phyloP scores from a whole-genome alignment of 805 yeast species.

The Candida incommunis region DNA sequence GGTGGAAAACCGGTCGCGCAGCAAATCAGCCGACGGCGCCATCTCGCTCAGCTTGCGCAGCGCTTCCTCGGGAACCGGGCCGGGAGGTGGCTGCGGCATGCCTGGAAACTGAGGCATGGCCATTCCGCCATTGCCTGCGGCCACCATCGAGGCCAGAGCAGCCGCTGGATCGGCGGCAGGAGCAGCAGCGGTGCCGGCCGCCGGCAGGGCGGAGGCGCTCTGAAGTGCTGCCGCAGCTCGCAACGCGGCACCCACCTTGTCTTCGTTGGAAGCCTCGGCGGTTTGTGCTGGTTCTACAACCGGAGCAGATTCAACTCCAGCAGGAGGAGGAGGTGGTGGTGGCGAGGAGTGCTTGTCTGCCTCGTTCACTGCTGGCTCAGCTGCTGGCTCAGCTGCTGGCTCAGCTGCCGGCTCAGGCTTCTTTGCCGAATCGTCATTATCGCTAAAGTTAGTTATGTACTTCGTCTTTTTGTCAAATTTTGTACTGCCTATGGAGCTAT shows the following conservation, averaged over 20 bases:
- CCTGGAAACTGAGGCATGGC: constrained; percentile 12
- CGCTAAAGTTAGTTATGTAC: constrained; percentile 17
- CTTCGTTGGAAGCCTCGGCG: constrained; percentile 5
- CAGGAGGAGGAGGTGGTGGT: constrained; percentile 5
- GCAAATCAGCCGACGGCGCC: constrained; percentile 5
- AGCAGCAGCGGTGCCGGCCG: constrained; percentile 11
- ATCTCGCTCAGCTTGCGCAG: constrained; percentile 8
- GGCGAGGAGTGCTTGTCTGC: constrained; percentile 1
- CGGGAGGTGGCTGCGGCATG: constrained; percentile 2
- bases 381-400: constrained; percentile 5
- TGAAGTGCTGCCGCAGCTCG: constrained; percentile 3
- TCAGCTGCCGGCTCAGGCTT: constrained; percentile 13
- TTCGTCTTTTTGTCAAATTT: constrained; percentile 10
- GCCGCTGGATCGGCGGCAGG: constrained; percentile 13
- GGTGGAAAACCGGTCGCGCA: constrained; percentile 15
- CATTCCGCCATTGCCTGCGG: too few species aligned
- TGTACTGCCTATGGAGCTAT: constrained; percentile 6
- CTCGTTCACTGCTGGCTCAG: constrained; percentile 8
- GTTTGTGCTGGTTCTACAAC: constrained; percentile 7
- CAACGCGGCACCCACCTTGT: constrained; percentile 3
- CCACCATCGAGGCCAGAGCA: constrained; percentile 9
- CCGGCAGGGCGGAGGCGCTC: constrained; percentile 8
- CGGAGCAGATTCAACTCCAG: constrained; percentile 7
- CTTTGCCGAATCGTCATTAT: constrained; percentile 18
- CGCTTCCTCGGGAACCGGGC: constrained; percentile 15